These are phyloP conservation scores for Trichoderma oligosporum DNA, from an alignment of 2,329 filamentous ascomycete species.

Conservation along the genomic window DNA sequence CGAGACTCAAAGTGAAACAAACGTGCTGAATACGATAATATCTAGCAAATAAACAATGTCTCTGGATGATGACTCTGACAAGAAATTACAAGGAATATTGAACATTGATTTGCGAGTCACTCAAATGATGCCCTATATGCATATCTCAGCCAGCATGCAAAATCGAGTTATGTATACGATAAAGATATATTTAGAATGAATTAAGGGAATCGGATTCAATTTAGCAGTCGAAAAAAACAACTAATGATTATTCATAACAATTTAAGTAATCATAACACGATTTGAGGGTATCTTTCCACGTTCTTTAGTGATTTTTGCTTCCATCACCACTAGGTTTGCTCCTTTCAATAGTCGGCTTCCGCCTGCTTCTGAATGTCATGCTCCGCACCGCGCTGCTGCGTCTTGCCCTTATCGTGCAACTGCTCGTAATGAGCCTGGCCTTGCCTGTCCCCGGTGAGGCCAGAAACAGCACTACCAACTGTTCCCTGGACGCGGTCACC, in stretches of 20 bases:
- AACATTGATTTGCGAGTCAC: too few species aligned
- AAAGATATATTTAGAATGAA: background rate
- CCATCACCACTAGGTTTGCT: background rate
- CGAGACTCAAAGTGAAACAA: too few species aligned
- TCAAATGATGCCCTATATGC: too few species aligned
- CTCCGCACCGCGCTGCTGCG: constrained; percentile 77
- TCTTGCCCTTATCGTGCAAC: constrained; percentile 79
- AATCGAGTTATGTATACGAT: too few species aligned
- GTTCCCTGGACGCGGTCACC: constrained; percentile 65
- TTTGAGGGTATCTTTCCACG: constrained; percentile 15
- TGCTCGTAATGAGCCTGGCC: constrained; percentile 62
- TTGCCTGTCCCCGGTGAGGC: constrained; percentile 64
- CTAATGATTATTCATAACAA: background rate
- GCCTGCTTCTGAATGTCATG: constrained; percentile 72
- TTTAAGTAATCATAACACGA: constrained; percentile 1
- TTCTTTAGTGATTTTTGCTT: background rate
- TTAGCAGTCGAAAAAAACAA: background rate
- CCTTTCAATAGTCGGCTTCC: constrained; percentile 37
- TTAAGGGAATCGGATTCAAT: background rate
- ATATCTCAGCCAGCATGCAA: too few species aligned
- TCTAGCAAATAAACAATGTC: too few species aligned
- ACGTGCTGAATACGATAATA: too few species aligned
- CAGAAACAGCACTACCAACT: constrained; percentile 67
- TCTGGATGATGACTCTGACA: too few species aligned
- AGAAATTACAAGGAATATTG: too few species aligned